These are phyloP conservation scores for Babesia bovis DNA, from an alignment of 169 alveolate species.

Conservation along the genomic window DNA sequence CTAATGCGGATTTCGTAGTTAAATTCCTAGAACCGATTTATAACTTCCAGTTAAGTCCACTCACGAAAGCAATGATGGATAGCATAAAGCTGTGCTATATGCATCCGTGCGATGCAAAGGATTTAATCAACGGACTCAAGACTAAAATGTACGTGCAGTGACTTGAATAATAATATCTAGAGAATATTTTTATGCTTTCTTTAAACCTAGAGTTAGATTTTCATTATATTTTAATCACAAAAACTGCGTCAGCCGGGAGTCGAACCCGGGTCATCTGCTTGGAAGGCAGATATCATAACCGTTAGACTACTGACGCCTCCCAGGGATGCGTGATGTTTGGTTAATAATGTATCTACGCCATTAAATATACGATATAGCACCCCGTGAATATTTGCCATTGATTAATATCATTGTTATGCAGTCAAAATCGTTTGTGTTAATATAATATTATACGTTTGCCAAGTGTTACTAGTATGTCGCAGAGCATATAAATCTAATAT, in stretches of 20 bases:
- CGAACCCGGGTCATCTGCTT: slow-evolving; percentile 99
- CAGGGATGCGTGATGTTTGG: neutral
- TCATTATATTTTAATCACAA: neutral
- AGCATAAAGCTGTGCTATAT: slow-evolving; percentile 65
- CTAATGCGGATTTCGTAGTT: slow-evolving; percentile 51
- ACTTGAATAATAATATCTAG: neutral
- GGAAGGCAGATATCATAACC: slow-evolving; percentile 98
- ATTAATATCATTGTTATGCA: too few species aligned
- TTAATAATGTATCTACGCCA: neutral
- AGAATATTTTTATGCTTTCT: neutral
- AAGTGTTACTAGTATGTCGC: too few species aligned
- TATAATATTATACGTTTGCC: too few species aligned
- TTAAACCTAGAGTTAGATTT: too few species aligned
- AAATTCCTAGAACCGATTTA: slow-evolving; percentile 26
- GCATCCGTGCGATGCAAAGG: slow-evolving; percentile 70
- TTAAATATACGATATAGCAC: too few species aligned
- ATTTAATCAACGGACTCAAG: slow-evolving; percentile 31
- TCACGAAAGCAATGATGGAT: slow-evolving; percentile 50
- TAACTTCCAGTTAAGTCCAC: slow-evolving; percentile 46
- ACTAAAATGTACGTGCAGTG: neutral
- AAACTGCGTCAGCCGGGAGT: slow-evolving; percentile 96
- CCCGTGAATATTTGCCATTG: too few species aligned
- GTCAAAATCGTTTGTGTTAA: too few species aligned
- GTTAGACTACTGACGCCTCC: slow-evolving; percentile 94
- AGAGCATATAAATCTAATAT: too few species aligned